Evolutionary conservation across 2,329 filamentous ascomycete species (phyloP).

Genomic region (Zymoseptoria brevis): DNA sequence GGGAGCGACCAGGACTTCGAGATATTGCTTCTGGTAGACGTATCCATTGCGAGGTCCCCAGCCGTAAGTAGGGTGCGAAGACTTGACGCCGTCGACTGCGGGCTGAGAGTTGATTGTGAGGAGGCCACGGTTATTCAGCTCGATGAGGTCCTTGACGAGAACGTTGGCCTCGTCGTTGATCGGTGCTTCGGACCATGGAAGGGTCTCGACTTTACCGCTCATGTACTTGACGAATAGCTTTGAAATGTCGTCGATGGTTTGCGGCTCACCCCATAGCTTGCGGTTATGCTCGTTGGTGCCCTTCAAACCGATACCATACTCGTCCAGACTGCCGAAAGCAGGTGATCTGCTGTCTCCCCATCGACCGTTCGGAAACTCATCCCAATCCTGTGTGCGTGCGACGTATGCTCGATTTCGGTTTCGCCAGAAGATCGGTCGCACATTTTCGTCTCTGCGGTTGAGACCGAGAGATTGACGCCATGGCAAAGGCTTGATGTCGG

Average conservation of each 20-base stretch:
- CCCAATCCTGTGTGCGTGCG: constrained; percentile 93
- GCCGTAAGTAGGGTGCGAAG: constrained; percentile 75
- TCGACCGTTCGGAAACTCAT: constrained; percentile 96
- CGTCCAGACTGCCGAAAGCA: constrained; percentile 89
- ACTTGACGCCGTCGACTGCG: constrained; percentile 83
- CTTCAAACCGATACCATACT: constrained; percentile 87
- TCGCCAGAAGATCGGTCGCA: constrained; percentile 97
- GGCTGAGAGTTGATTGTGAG: constrained; percentile 97
- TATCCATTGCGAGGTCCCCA: constrained; percentile 95
- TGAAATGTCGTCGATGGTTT: constrained; percentile 69
- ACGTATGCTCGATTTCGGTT: constrained; percentile 96
- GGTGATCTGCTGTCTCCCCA: constrained; percentile 97
- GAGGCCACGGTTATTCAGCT: constrained; percentile 77
- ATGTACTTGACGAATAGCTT: constrained; percentile 81
- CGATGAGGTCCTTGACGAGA: constrained; percentile 68
- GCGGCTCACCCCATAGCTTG: constrained; percentile 86
- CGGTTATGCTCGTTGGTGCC: constrained; percentile 94
- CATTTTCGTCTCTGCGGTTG: constrained; percentile 83
- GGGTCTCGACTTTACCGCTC: constrained; percentile 65
- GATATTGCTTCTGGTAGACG: constrained; percentile 96
- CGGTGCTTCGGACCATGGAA: constrained; percentile 90
- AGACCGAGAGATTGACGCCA: constrained; percentile 93
- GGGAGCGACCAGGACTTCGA: constrained; percentile 82
- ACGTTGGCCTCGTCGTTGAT: constrained; percentile 74
- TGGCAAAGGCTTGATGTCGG: constrained; percentile 63